Evolutionary conservation across 768 basidiomycete species (phyloP).

Genomic region (Pleurotus ostreatus): DNA sequence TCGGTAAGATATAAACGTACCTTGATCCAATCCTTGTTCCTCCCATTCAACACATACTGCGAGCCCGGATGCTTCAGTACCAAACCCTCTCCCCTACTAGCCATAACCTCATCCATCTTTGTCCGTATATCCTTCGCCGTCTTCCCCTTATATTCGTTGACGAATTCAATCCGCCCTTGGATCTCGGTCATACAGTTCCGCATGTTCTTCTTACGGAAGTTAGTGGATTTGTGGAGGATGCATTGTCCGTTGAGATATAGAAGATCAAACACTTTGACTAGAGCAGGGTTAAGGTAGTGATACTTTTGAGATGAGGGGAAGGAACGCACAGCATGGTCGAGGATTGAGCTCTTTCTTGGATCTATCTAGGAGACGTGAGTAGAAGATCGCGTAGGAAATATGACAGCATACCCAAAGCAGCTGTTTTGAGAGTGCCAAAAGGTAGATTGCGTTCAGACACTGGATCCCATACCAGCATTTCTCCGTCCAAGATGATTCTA

Average conservation of each 20-base stretch:
- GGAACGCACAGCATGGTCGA: constrained; percentile 81
- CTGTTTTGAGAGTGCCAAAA: constrained; percentile 92
- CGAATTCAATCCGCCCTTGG: constrained; percentile 78
- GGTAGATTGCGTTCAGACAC: constrained; percentile 82
- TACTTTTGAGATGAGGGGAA: neutral
- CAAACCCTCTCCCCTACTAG: constrained; percentile 84
- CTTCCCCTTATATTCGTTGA: constrained; percentile 62
- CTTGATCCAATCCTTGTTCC: constrained; percentile 78
- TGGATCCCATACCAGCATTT: constrained; percentile 99
- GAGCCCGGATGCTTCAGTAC: constrained; percentile 85
- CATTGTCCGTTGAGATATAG: constrained; percentile 84
- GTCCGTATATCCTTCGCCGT: constrained; percentile 78
- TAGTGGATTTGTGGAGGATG: constrained; percentile 66
- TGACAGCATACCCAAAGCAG: constrained; percentile 65
- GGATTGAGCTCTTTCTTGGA: constrained; percentile 68
- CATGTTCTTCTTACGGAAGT: constrained; percentile 78
- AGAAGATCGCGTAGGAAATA: neutral
- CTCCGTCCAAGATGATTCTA: constrained; percentile 93
- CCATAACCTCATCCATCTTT: constrained; percentile 82
- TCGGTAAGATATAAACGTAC: neutral
- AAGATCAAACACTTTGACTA: constrained; percentile 96
- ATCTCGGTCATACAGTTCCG: constrained; percentile 62
- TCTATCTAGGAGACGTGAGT: constrained; percentile 45
- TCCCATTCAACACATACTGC: constrained; percentile 80
- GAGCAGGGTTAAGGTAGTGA: neutral